Conservation (phyloP, 306 rosid genomes). For the Dryas octopetala region DNA sequence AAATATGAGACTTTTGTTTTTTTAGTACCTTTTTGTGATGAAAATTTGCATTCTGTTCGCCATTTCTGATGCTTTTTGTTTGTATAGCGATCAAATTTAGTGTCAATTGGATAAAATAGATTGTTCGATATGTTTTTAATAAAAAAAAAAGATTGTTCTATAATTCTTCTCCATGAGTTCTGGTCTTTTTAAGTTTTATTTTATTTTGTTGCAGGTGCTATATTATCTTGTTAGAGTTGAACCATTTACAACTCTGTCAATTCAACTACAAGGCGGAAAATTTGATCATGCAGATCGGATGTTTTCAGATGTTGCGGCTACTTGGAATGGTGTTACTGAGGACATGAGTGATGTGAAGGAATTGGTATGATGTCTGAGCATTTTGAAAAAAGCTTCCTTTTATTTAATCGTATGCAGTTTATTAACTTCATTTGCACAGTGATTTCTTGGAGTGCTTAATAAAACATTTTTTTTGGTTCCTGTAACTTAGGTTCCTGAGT, state of each 20-base stretch:
- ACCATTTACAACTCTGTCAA: slow-evolving; percentile 93
- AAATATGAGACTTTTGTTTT: background rate
- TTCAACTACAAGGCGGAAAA: slow-evolving; percentile 95
- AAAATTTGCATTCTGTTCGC: too few relatives aligned
- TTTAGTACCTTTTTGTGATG: background rate
- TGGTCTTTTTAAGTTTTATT: slow-evolving; percentile 11
- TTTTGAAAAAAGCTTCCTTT: slow-evolving; percentile 17
- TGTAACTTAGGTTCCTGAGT: slow-evolving; percentile 82
- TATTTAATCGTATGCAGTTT: slow-evolving; percentile 3
- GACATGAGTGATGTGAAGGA: slow-evolving; percentile 99
- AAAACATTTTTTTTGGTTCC: background rate
- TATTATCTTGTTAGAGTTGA: slow-evolving; percentile 94
- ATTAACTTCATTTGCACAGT: background rate
- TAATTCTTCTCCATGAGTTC: slow-evolving; percentile 4
- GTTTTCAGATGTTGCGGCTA: slow-evolving; percentile 87
- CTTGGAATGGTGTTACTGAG: slow-evolving; percentile 96
- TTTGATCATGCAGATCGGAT: slow-evolving; percentile 99
- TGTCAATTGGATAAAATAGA: too few relatives aligned
- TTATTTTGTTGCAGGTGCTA: slow-evolving; percentile 66
- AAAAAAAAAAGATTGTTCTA: background rate
- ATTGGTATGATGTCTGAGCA: slow-evolving; percentile 58
- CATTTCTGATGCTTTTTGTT: background rate
- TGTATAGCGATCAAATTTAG: too few relatives aligned
- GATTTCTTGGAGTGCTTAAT: slow-evolving; percentile 21
- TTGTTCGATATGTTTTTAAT: too few relatives aligned